Base-by-base conservation (phyloP, 129 eudicot genomes). In the Oenanthe sinensis region DNA sequence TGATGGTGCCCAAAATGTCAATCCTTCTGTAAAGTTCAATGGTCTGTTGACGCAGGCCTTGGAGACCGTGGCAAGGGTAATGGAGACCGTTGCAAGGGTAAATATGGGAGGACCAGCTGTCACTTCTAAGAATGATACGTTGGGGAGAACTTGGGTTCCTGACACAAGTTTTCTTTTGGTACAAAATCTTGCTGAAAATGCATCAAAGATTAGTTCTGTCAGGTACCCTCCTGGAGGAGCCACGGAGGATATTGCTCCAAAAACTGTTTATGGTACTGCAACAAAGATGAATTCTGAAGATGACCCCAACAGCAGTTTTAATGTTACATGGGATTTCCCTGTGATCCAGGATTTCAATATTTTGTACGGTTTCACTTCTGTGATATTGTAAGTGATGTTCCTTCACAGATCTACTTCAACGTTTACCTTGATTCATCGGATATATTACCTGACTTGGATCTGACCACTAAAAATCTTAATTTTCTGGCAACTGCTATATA, bases 91-190 rank as follows among this genome's bases (percentile, higher is more conserved):
- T 77, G 86, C 79, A 0, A 83, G 98, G 85, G 86, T 94, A 40
- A 94, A 94, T 48, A 90, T 94, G 96, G 98, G 98, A 4, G 98
- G 98, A 4, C 88, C 98, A 6, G 22, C 58, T 15, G 92, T 94
- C 4, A 75, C 95, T 3, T 83, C 83, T 22, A 47, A 40, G 40
- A 94, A 91, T 36, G 98, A 94, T 75, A 84, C 93, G 0, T 83
- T 94, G 37, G 82, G 90, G 84, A 79, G 98, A 36, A 87, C 82
- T n/a, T 94, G 98, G 97, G 82, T 81, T 40, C 82, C 93, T 3
- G 98, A 94, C 80, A 73, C 47, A 8, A 15, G 26, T 2, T 94
- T 79, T 77, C 43, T 90, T 54, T n/a, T 78, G 20, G 62, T 14
- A 20, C 81, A 80, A 6, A 83, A 79, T 67, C 52, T 87, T 13